Evolutionary conservation across 768 basidiomycete species (phyloP), one percentile per base, ranked within the genome.

Genomic region (Goffeauzyma gilvescens): DNA sequence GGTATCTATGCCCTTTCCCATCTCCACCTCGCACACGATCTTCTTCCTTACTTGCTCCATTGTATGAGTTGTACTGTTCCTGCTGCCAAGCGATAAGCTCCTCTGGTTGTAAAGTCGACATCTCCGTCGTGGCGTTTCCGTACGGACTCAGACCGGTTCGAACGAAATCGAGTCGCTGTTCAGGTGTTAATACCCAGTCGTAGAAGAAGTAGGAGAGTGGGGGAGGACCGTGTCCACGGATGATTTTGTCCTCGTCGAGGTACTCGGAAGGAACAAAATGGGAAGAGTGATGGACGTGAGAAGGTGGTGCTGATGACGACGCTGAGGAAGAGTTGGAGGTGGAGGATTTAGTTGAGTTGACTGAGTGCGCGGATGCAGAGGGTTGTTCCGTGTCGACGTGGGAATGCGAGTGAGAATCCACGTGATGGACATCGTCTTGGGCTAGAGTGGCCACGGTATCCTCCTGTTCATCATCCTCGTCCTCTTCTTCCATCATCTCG

Each of bases 141-240:
- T 42, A 42, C 12, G 41, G 20, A 7, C 31, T 32, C 18, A 42
- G 15, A 22, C 41, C 41, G 4, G 32, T 42, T 34, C 41, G 30
- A 23, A 23, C 23, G 14, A 42, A 32, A 7, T 42, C 21, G 23
- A 42, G 3, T 63, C 56, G 43, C 68, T 71, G 32, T 6, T 30
- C 6, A 57, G 60, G 37, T 71, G 26, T 26, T 75, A 58, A 76
- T 15, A 37, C 21, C 13, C 25, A 72, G 60, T 89, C 86, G 50
- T 79, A 72, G 12, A 79, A 76, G 62, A 75, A 84, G 62, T 85
- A 90, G 2, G 83, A 85, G 0, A 77, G 74, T 0, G 81, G 81
- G 0, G 78, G 80, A 0, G 76, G 75, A 0, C 67, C 58, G 58
- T 87, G 83, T 42, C 67, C 64, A 50, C 73, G 58, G 24, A 74